Evolutionary conservation across 192 early-diverging fungal species (phyloP).

Genomic region (Backusella tarrabulga): DNA sequence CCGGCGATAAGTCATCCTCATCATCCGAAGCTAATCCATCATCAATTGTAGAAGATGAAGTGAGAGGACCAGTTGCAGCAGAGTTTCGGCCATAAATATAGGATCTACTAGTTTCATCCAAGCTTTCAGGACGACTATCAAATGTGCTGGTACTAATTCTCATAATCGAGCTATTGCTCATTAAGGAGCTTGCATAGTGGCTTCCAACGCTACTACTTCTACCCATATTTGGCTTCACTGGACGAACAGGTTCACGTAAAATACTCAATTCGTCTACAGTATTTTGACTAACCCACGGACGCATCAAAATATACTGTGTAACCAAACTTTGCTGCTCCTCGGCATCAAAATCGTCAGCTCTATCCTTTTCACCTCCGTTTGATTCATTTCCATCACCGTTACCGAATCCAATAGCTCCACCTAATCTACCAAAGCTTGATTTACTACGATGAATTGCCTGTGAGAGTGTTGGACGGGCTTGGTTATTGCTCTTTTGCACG

Average conservation of each 20-base stretch:
- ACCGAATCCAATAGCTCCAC: constrained; percentile 25
- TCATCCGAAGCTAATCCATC: neutral
- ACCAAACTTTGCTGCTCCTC: constrained; percentile 48
- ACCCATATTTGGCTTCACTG: neutral
- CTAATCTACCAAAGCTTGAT: constrained; percentile 28
- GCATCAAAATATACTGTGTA: constrained; percentile 65
- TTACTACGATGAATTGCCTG: constrained; percentile 47
- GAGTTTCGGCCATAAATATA: constrained; percentile 3
- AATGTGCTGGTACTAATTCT: constrained; percentile 13
- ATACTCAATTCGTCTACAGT: constrained; percentile 74
- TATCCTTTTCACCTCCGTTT: neutral
- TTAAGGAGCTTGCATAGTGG: constrained; percentile 15
- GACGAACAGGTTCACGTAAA: constrained; percentile 52
- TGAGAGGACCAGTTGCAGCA: neutral
- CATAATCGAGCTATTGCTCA: constrained; percentile 13
- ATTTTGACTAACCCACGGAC: constrained; percentile 67
- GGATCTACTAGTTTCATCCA: neutral
- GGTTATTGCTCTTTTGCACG: constrained; percentile 38
- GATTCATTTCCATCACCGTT: constrained; percentile 21
- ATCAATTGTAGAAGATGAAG: constrained; percentile 12
- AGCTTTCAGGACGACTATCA: neutral
- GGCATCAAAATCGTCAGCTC: neutral
- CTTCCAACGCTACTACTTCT: constrained; percentile 11
- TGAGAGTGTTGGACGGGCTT: constrained; percentile 49
- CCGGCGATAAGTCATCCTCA: neutral